Evolutionary conservation across 176 grass and related monocot genomes (phyloP).

Genomic region (Alloteropsis semialata): DNA sequence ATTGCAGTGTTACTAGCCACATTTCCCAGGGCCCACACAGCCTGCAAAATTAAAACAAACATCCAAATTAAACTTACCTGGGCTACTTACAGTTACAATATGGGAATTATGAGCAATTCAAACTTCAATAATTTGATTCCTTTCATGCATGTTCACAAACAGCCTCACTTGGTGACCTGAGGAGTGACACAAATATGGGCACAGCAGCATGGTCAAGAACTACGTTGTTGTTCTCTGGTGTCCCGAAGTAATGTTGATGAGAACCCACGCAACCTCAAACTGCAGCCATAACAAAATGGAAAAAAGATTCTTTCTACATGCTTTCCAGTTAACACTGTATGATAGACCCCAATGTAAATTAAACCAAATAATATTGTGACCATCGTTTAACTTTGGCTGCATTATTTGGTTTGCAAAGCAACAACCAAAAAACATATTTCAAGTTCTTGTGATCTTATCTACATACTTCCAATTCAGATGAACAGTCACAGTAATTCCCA

Average conservation of each 20-base stretch:
- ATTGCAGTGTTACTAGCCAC: slow-evolving; percentile 51
- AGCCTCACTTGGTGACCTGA: slow-evolving; percentile 53
- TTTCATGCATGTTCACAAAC: slow-evolving; percentile 54
- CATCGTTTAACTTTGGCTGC: background rate
- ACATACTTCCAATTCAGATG: too few relatives aligned
- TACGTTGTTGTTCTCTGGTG: slow-evolving; percentile 50
- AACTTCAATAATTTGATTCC: background rate
- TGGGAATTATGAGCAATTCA: background rate
- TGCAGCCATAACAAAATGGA: slow-evolving; percentile 23
- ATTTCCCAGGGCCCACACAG: slow-evolving; percentile 65
- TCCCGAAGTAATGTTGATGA: slow-evolving; percentile 60
- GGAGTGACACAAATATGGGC: slow-evolving; percentile 54
- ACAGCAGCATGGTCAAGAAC: slow-evolving; percentile 46
- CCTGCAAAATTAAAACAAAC: slow-evolving; percentile 42
- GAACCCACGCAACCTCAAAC: slow-evolving; percentile 63
- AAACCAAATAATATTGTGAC: background rate
- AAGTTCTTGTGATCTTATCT: too few relatives aligned
- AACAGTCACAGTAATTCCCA: background rate
- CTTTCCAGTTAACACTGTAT: background rate
- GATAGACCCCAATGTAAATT: background rate
- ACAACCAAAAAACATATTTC: background rate
- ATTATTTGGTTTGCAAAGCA: background rate
- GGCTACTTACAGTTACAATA: too few relatives aligned
- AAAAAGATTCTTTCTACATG: background rate
- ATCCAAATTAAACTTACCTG: background rate